phyloP scores from a whole-genome alignment of 345 rosid species.

The Xanthoceras sorbifolium region DNA sequence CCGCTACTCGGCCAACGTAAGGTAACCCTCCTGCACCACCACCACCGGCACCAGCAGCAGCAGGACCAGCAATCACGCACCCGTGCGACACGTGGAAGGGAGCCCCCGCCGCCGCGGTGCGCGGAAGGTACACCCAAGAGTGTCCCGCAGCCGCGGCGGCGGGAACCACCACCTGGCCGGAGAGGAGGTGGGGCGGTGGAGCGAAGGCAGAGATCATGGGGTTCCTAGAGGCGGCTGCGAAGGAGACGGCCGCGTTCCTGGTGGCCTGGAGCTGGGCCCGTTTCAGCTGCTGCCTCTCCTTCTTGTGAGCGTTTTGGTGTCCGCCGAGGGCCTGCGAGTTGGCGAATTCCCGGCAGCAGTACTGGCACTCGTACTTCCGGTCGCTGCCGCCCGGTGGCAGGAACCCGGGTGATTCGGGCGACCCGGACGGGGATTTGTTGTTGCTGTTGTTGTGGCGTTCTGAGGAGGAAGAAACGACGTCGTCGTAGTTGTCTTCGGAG shows the following conservation, averaged over 20 bases:
- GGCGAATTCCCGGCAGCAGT: slow-evolving; percentile 74
- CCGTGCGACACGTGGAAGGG: slow-evolving; percentile 87
- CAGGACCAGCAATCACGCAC: slow-evolving; percentile 40
- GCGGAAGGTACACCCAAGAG: slow-evolving; percentile 89
- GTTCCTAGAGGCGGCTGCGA: slow-evolving; percentile 56
- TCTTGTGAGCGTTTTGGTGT: slow-evolving; percentile 88
- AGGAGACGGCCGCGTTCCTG: slow-evolving; percentile 63
- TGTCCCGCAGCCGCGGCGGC: slow-evolving; percentile 36
- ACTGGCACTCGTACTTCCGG: slow-evolving; percentile 83
- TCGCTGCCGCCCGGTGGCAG: slow-evolving; percentile 35
- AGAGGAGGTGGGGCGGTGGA: slow-evolving; percentile 76
- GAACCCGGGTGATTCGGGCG: slow-evolving; percentile 35
- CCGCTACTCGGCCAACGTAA: slow-evolving; percentile 49
- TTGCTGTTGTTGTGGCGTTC: background rate
- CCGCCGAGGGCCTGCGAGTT: slow-evolving; percentile 85
- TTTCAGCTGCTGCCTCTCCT: slow-evolving; percentile 77
- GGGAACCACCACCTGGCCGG: slow-evolving; percentile 47
- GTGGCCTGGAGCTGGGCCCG: slow-evolving; percentile 73
- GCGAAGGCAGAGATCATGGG: slow-evolving; percentile 91
- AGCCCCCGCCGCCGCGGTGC: slow-evolving; percentile 34
- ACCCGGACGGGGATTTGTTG: slow-evolving; percentile 28
- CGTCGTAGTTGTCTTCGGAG: slow-evolving; percentile 67
- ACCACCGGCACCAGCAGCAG: slow-evolving; percentile 27
- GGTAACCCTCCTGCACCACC: slow-evolving; percentile 41
- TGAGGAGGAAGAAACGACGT: slow-evolving; percentile 33